phyloP scores from a whole-genome alignment of 129 eudicot genomes.

The Pittosporum tobira region DNA sequence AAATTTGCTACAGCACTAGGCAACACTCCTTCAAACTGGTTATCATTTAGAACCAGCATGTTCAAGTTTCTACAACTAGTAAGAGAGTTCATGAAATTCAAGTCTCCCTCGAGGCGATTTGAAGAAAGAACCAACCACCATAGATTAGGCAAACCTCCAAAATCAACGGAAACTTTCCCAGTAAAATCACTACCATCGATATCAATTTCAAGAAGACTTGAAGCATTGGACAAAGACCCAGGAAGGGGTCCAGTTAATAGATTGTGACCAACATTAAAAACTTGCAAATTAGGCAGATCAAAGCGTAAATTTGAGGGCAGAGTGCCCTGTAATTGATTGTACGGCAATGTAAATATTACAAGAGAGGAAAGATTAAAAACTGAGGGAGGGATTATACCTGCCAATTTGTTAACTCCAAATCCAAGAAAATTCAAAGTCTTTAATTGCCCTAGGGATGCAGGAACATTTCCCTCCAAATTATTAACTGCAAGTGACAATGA shows the following conservation, averaged over 20 bases:
- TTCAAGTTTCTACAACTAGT: slow-evolving; percentile 12
- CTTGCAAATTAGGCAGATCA: slow-evolving; percentile 8
- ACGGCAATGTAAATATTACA: slow-evolving; percentile 6
- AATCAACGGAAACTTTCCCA: slow-evolving; percentile 13
- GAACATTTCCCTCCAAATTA: slow-evolving; percentile 23
- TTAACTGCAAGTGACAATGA: slow-evolving; percentile 11
- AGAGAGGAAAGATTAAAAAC: slow-evolving; percentile 1
- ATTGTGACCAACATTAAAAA: slow-evolving; percentile 11
- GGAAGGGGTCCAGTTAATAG: slow-evolving; percentile 8
- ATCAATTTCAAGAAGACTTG: slow-evolving; percentile 9
- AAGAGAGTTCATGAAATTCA: slow-evolving; percentile 17
- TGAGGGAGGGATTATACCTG: slow-evolving; percentile 13
- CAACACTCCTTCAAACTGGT: slow-evolving; percentile 16
- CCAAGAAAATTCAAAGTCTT: slow-evolving; percentile 1
- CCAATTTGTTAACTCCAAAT: slow-evolving; percentile 10
- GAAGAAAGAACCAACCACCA: slow-evolving; percentile 4
- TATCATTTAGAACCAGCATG: slow-evolving; percentile 10
- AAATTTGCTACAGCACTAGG: slow-evolving; percentile 15
- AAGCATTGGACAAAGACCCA: slow-evolving; percentile 7
- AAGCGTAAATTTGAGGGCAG: not conserved
- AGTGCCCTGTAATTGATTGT: slow-evolving; percentile 7
- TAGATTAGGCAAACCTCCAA: slow-evolving; percentile 13
- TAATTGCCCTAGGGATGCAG: slow-evolving; percentile 18
- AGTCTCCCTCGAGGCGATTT: slow-evolving; percentile 12
- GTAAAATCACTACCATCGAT: slow-evolving; percentile 8